Evolutionary conservation across 2,329 filamentous ascomycete genomes (phyloP).

Genomic region (Paracoccidioides brasiliensis): DNA sequence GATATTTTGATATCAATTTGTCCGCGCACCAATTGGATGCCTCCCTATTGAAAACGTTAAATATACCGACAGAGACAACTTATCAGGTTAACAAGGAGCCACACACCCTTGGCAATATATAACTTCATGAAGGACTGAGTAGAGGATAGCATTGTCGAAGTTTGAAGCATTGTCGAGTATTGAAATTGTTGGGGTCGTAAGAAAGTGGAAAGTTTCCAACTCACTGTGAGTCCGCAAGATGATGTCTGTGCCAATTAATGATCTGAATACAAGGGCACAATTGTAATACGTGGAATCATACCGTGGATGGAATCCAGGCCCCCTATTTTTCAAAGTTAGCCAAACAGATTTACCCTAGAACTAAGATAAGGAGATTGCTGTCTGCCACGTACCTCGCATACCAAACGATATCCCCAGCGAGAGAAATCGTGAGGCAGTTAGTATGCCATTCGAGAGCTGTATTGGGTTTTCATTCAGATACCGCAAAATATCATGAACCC

Average conservation of each 20-base stretch:
- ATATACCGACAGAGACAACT: neutral
- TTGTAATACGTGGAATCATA: slow-evolving; percentile 14
- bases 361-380: neutral
- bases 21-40: slow-evolving; percentile 64
- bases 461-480: slow-evolving; percentile 53
- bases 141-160: slow-evolving; percentile 69
- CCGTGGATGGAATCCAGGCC: slow-evolving; percentile 62
- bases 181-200: slow-evolving; percentile 59
- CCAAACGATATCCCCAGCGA: slow-evolving; percentile 70
- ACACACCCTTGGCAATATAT: slow-evolving; percentile 62
- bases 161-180: slow-evolving; percentile 52
- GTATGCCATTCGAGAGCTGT: slow-evolving; percentile 55
- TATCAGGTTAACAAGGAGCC: neutral
- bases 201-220: slow-evolving; percentile 59
- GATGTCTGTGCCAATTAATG: slow-evolving; percentile 34
- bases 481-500: slow-evolving; percentile 52
- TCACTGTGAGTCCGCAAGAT: slow-evolving; percentile 60
- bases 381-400: slow-evolving; percentile 42
- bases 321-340: slow-evolving; percentile 25
- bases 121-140: slow-evolving; percentile 75
- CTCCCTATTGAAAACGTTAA: slow-evolving; percentile 23
- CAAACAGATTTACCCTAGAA: neutral
- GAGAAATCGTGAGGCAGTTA: slow-evolving; percentile 63
- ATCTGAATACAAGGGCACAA: neutral
- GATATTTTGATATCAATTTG: slow-evolving; percentile 24